Conservation (phyloP, 2,329 filamentous ascomycete species). For the Pseudocercospora musae region DNA sequence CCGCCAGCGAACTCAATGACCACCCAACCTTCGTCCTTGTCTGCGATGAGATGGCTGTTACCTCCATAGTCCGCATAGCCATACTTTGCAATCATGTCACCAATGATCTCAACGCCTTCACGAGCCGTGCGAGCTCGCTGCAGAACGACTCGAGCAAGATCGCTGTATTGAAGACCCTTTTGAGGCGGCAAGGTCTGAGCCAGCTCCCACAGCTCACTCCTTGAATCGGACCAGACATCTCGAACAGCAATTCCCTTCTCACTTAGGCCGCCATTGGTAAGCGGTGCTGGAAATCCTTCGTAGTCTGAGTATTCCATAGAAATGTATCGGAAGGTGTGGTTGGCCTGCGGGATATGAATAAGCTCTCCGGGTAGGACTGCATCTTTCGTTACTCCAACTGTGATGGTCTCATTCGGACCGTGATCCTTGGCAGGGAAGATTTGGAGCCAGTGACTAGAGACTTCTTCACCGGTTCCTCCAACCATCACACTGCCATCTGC, state of each 20-base stretch:
- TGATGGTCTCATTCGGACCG: slow-evolving; percentile 42
- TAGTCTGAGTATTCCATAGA: slow-evolving; percentile 42
- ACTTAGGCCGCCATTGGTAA: slow-evolving; percentile 46
- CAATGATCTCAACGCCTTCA: slow-evolving; percentile 45
- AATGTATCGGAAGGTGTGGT: slow-evolving; percentile 36
- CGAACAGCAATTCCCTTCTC: slow-evolving; percentile 43
- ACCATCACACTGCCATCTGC: slow-evolving; percentile 44
- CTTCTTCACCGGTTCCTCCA: slow-evolving; percentile 49
- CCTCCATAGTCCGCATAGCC: slow-evolving; percentile 45
- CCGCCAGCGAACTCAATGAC: slow-evolving; percentile 38
- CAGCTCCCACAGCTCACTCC: slow-evolving; percentile 41
- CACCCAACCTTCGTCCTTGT: slow-evolving; percentile 37
- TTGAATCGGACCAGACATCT: slow-evolving; percentile 43
- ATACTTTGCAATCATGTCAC: slow-evolving; percentile 39
- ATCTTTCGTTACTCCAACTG: slow-evolving; percentile 42
- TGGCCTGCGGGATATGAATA: slow-evolving; percentile 36
- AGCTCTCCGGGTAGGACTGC: slow-evolving; percentile 38
- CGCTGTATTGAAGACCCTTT: slow-evolving; percentile 42
- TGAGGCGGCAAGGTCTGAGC: slow-evolving; percentile 39
- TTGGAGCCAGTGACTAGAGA: slow-evolving; percentile 49
- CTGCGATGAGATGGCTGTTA: slow-evolving; percentile 45
- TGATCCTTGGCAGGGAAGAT: slow-evolving; percentile 45
- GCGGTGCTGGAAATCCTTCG: slow-evolving; percentile 43
- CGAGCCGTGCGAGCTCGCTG: slow-evolving; percentile 42
- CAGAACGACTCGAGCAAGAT: slow-evolving; percentile 42